Base-by-base conservation (phyloP, 306 rosid species). In the Castanea crenata region DNA sequence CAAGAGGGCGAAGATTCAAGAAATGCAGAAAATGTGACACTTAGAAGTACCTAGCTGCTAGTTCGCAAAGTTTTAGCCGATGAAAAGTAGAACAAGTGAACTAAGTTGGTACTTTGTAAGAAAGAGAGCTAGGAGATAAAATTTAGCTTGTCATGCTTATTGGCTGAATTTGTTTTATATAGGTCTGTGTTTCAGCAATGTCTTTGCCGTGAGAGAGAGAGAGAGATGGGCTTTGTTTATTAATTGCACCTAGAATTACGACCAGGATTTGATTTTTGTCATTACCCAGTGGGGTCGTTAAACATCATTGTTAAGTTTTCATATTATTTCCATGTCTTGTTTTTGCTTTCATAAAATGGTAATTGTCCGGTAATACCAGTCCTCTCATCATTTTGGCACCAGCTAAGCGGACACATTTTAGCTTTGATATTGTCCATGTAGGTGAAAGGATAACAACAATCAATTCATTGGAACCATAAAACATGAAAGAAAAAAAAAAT, bases 21-120 rank as follows among this genome's bases (percentile, higher is more conserved):
- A 88, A 86, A 80, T 78, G 87, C 78, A 75, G 23, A 80, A 18
- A 34, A 68, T 86, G 82, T 88, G 89, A 81, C 16, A 29, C 58
- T 35, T 64, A 46, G 54, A 69, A 58, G 25, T 41, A 62, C 59
- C 20, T 54, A 83, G 49, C 49, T 38, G 54, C 54, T 65, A 20
- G 56, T 58, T 46, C 56, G 18, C 77, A n/a, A 78, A 58, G 75
- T 51, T 34, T 18, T 54, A 12, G 71, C 68, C 73, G n/a, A 19
- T 11, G 4, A 9, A 9, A 75, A 21, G 46, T 41, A 41, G 8
- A 41, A 41, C 46, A 41, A 41, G 46, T 3, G 54, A 49, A 12
- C 16, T 49, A 49, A 41, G 46, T 41, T 8, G 46, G 12, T 41
- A 41, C 11, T 8, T 8, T 8, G 46, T 41, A 41, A 67, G 15